Evolutionary conservation across 257 asterid species (phyloP).

Genomic region (Solanum peruvianum): DNA sequence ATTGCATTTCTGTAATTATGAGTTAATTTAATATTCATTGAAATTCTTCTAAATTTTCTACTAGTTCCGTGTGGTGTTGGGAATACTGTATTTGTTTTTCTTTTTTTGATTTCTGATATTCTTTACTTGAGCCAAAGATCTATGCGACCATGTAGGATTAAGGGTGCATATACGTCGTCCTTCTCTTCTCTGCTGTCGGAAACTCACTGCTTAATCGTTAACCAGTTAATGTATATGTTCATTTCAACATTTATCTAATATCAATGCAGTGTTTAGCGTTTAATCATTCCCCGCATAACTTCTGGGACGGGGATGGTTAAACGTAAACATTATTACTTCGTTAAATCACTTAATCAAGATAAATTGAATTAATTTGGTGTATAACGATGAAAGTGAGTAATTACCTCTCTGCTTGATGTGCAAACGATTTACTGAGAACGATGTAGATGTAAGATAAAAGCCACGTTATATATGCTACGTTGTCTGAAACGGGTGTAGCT

Average conservation of each 20-base stretch:
- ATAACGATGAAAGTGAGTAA: not conserved
- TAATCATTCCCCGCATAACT: no score
- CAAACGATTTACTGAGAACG: not conserved
- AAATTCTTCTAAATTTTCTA: not conserved
- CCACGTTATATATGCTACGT: not conserved
- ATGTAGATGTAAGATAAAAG: not conserved
- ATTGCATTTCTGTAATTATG: not conserved
- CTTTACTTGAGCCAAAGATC: not conserved
- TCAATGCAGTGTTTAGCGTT: not conserved
- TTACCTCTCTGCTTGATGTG: not conserved
- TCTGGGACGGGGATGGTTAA: no score
- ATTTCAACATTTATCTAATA: not conserved
- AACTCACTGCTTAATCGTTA: not conserved
- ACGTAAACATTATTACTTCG: not conserved
- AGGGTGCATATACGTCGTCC: not conserved
- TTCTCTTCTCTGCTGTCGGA: not conserved
- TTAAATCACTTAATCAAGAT: not conserved
- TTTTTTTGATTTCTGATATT: accelerated
- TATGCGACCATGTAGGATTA: not conserved
- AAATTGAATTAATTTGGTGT: not conserved
- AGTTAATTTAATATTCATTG: not conserved
- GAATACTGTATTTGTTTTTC: accelerated
- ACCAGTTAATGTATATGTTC: not conserved
- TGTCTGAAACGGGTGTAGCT: not conserved
- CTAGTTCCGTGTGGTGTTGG: not conserved